Conservation (phyloP, 177 flowering plant genomes). For the Vitis hybrid region DNA sequence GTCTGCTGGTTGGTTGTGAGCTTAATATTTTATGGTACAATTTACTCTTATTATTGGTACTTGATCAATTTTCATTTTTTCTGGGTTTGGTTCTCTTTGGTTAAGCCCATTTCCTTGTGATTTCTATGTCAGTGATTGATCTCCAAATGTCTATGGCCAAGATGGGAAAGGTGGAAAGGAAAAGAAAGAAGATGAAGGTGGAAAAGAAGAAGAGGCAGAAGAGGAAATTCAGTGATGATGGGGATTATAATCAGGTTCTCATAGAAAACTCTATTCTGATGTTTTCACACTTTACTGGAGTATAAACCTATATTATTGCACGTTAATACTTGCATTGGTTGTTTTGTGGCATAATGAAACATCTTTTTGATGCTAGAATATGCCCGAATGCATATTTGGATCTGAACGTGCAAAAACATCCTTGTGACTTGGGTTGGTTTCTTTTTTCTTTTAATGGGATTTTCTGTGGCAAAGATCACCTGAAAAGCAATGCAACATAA, state of each 20-base stretch:
- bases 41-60: not conserved
- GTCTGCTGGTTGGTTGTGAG: not conserved
- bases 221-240: slow-evolving; percentile 45
- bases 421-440: no score
- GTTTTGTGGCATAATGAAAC: not conserved
- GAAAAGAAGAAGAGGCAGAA: slow-evolving; percentile 24
- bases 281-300: not conserved
- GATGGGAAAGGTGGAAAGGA: slow-evolving; percentile 25
- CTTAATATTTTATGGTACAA: not conserved
- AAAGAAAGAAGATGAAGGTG: slow-evolving; percentile 35
- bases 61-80: not conserved
- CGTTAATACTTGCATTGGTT: not conserved
- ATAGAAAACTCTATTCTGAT: not conserved
- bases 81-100: not conserved
- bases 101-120: not conserved
- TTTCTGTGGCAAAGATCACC: no score
- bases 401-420: not conserved
- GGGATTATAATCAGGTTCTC: slow-evolving; percentile 50
- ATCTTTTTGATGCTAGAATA: not conserved
- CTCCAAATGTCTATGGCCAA: slow-evolving; percentile 23
- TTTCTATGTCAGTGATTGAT: not conserved
- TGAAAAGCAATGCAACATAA: no score
- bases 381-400: not conserved
- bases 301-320: not conserved
- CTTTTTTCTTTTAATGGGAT: no score